A percentile compares a stretch with the other conserved stretches of the same genome.
Conservation (phyloP, 2,329 filamentous ascomycete genomes). For the Verticillium zaregamsianum region DNA sequence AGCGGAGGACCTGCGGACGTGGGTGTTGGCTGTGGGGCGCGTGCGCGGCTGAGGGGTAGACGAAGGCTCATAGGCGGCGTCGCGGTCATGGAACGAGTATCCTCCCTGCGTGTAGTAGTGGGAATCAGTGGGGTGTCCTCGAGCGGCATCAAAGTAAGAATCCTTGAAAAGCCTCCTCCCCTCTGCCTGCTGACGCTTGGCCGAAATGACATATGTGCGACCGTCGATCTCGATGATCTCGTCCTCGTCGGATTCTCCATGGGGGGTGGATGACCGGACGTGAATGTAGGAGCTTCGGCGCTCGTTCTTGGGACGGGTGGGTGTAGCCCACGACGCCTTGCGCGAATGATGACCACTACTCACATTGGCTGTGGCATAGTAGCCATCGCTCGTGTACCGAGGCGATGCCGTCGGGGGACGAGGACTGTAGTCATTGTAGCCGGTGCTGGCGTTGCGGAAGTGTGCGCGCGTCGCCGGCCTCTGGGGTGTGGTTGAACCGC, state of each 20-base stretch:
- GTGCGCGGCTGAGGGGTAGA: slow-evolving; percentile 35
- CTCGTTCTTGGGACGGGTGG: slow-evolving; percentile 42
- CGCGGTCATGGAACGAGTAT: slow-evolving; percentile 29
- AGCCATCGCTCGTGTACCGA: slow-evolving; percentile 57
- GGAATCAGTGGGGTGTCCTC: slow-evolving; percentile 56
- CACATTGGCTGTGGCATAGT: slow-evolving; percentile 64
- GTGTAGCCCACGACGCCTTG: slow-evolving; percentile 44
- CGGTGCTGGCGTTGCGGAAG: slow-evolving; percentile 39
- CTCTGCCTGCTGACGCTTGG: slow-evolving; percentile 38
- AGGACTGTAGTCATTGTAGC: slow-evolving; percentile 36
- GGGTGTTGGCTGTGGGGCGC: slow-evolving; percentile 35
- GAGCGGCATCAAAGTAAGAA: slow-evolving; percentile 32
- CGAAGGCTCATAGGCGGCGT: slow-evolving; percentile 34
- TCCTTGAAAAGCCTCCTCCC: slow-evolving; percentile 16
- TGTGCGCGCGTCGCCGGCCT: slow-evolving; percentile 52
- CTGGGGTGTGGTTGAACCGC: slow-evolving; percentile 37
- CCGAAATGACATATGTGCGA: slow-evolving; percentile 48
- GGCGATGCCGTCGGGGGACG: slow-evolving; percentile 51
- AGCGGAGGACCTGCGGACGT: slow-evolving; percentile 44
- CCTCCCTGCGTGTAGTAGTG: slow-evolving; percentile 51
- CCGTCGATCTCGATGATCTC: slow-evolving; percentile 52
- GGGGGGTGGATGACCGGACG: slow-evolving; percentile 53
- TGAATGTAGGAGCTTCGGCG: slow-evolving; percentile 55
- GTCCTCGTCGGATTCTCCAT: slow-evolving; percentile 64
- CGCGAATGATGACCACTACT: slow-evolving; percentile 46